Evolutionary conservation across 495 filamentous ascomycete species (phyloP).

Genomic region (Astrothelium subdiscretum): DNA sequence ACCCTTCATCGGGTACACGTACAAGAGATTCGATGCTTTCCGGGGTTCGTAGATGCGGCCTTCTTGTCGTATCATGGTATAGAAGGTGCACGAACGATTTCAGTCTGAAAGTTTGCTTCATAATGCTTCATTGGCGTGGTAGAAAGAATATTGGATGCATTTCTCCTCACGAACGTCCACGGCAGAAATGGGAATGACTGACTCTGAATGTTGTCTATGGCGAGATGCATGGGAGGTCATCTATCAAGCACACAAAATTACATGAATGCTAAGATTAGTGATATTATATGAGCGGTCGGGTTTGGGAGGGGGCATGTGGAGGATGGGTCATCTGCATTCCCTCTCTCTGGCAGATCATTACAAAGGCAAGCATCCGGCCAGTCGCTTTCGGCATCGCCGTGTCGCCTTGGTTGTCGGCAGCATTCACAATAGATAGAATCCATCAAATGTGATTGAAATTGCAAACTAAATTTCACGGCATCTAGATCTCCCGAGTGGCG

Average conservation of each 20-base stretch:
- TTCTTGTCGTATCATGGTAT: no score
- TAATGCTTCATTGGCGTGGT: no score
- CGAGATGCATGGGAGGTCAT: no score
- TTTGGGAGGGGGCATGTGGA: neutral
- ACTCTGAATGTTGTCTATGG: no score
- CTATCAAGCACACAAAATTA: neutral
- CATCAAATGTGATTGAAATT: neutral
- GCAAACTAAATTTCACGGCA: neutral
- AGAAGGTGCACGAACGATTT: no score
- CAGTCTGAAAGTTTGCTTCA: no score
- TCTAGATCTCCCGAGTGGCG: no score
- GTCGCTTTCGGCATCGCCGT: no score
- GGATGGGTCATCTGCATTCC: neutral
- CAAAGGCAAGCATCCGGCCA: no score
- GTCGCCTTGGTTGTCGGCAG: no score
- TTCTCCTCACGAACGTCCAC: no score
- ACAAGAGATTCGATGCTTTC: slow-evolving; percentile 92
- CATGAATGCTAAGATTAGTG: neutral
- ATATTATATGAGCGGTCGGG: neutral
- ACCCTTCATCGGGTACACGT: slow-evolving; percentile 97
- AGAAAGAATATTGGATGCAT: neutral
- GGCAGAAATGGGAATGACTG: no score
- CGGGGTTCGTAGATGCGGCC: slow-evolving; percentile 30
- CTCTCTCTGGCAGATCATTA: neutral
- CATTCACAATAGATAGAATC: neutral